Evolutionary conservation across 176 grass and related monocot species (phyloP), one percentile per base, ranked within the genome.

Genomic region (Paspalum vaginatum): DNA sequence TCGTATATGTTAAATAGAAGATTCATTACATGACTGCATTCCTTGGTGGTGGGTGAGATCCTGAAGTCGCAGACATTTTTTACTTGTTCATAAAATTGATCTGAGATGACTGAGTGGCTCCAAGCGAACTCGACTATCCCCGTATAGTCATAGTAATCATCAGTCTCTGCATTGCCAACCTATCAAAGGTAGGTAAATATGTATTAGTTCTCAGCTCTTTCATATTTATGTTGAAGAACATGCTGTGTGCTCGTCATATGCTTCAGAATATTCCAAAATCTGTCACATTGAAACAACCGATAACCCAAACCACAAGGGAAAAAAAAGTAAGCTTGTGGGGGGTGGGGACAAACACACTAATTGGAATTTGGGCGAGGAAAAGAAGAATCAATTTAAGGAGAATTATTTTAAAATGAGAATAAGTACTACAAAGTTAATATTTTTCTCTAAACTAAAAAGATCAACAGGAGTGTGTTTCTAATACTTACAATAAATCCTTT

Each of bases 401-500:
- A 27, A 45, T 67, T 38, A 44, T 67, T 67, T 50, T 11, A 6
- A 48, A 70, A 14, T 52, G 25, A 37, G 5, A 50, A 50, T 49
- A 5, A 66, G 37, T 67, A 39, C 7, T 10, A 68, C 6, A 21
- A 44, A 22, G 21, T 68, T 13, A 11, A 14, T 13, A 22, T 32
- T 48, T 62, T 22, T 44, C 24, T 5, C 12, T 65, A 21, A 2
- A 43, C 4, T 66, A 14, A 44, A 75, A 50, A 76, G 44, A n/a
- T 12, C 16, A 32, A 45, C 76, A 76, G 24, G 45, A 51, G 39
- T 27, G 43, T 11, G 39, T 77, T 63, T 62, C 6, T 39, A 26
- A 16, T 24, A 20, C 78, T 94, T 74, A 94, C 91, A 63, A 97
- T 91, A 68, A 97, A 97, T 37, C 94, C 94, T 77, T 94, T 94